Evolutionary conservation across 148 eudicot species (phyloP).

Genomic region (Vaccinium darrowii): DNA sequence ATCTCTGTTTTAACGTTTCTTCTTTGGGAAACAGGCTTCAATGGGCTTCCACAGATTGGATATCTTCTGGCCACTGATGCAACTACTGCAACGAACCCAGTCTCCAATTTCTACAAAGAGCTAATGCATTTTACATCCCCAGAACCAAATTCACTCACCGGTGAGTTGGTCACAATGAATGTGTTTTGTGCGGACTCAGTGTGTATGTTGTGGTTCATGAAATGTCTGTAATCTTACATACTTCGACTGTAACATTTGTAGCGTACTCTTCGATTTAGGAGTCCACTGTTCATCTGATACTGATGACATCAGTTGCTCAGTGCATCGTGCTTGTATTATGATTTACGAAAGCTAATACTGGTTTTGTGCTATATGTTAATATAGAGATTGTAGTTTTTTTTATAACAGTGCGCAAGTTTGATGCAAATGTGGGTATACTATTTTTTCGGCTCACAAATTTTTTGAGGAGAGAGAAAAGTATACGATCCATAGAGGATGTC

Average conservation of each 20-base stretch:
- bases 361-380: background rate
- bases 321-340: background rate
- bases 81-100: constrained; percentile 44
- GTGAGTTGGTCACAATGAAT: background rate
- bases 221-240: background rate
- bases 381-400: background rate
- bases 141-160: background rate
- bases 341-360: background rate
- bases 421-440: background rate
- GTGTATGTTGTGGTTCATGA: background rate
- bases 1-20: background rate
- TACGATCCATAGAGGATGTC: too few relatives aligned
- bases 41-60: constrained; percentile 65
- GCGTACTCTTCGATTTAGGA: background rate
- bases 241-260: background rate
- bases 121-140: background rate
- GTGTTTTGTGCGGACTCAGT: background rate
- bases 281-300: background rate
- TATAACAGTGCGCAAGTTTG: background rate
- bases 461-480: too few relatives aligned
- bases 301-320: background rate
- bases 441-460: too few relatives aligned
- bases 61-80: constrained; percentile 87
- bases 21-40: constrained; percentile 41
- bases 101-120: constrained; percentile 16